phyloP scores from a whole-genome alignment of 768 basidiomycete species.

The Mrakia frigida region DNA sequence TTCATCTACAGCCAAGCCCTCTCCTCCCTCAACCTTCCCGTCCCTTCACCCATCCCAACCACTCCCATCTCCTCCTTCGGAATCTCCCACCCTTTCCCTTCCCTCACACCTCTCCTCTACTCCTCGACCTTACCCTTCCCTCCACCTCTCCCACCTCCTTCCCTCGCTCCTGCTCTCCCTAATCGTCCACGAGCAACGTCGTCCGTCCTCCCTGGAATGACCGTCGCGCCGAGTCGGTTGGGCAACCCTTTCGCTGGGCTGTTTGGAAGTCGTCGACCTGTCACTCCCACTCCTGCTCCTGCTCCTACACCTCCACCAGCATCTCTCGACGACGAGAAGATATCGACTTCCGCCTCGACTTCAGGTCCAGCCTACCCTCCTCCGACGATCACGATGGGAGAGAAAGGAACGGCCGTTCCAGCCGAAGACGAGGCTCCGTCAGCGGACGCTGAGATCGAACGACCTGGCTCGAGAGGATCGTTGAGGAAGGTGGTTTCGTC shows the following conservation, averaged over 20 bases:
- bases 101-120: conserved; percentile 20
- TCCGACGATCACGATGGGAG: conserved; percentile 23
- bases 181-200: conserved; percentile 29
- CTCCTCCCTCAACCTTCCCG: conserved; percentile 44
- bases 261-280: conserved; percentile 52
- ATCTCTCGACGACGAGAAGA: neutral
- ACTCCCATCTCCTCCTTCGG: neutral
- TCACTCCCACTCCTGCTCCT: conserved; percentile 42
- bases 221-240: conserved; percentile 50
- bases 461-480: neutral
- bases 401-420: conserved; percentile 12
- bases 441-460: neutral
- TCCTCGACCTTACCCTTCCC: conserved; percentile 28
- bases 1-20: neutral
- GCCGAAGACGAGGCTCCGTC: conserved; percentile 30
- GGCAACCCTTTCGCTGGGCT: conserved; percentile 73
- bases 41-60: neutral
- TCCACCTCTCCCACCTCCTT: conserved; percentile 36
- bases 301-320: conserved; percentile 39
- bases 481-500: neutral
- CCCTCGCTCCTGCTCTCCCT: conserved; percentile 14
- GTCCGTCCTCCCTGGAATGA: conserved; percentile 25
- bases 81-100: conserved; percentile 19
- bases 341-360: conserved; percentile 24
- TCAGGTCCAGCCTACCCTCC: conserved; percentile 35